These are phyloP conservation scores for Mrakia hoshinonis DNA, from an alignment of 768 basidiomycete genomes.

Conservation along the genomic window DNA sequence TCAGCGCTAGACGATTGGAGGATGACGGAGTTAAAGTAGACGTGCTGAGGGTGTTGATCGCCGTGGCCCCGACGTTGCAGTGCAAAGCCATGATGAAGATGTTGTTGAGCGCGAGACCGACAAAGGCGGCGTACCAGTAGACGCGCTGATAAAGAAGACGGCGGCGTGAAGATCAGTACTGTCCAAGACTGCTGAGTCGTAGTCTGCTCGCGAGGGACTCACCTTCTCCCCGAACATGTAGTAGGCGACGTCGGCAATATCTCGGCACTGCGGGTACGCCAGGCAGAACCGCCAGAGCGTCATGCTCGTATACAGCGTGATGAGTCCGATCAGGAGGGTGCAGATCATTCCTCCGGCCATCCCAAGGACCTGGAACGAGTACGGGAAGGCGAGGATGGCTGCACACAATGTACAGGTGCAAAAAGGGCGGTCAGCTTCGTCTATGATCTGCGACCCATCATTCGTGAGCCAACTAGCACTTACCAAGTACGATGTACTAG, in stretches of 20 bases:
- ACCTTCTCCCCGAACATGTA: too few relatives aligned
- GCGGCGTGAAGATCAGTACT: too few relatives aligned
- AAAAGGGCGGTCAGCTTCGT: background rate
- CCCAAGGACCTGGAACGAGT: constrained; percentile 31
- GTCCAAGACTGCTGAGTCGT: too few relatives aligned
- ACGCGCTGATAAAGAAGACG: too few relatives aligned
- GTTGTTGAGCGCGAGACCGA: constrained; percentile 33
- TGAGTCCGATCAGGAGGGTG: constrained; percentile 29
- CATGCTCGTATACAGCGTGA: constrained; percentile 31
- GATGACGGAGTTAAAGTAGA: constrained; percentile 31
- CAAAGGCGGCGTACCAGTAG: constrained; percentile 25
- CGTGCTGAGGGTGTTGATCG: constrained; percentile 31
- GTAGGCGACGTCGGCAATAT: constrained; percentile 33
- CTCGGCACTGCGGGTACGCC: constrained; percentile 24
- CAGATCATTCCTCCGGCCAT: constrained; percentile 32
- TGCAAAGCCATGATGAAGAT: constrained; percentile 31
- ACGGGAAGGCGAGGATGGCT: constrained; percentile 33
- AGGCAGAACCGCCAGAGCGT: constrained; percentile 31
- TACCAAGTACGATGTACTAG: constrained; percentile 33
- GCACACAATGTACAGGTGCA: background rate
- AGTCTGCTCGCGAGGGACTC: too few relatives aligned
- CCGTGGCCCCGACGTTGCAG: constrained; percentile 31
- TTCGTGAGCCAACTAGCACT: background rate
- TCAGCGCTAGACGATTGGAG: too few relatives aligned
- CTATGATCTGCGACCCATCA: too few relatives aligned